Evolutionary conservation across 225 moss, liverwort and hornwort genomes (phyloP).

Genomic region (Bryoerythrophyllum caledonicum): DNA sequence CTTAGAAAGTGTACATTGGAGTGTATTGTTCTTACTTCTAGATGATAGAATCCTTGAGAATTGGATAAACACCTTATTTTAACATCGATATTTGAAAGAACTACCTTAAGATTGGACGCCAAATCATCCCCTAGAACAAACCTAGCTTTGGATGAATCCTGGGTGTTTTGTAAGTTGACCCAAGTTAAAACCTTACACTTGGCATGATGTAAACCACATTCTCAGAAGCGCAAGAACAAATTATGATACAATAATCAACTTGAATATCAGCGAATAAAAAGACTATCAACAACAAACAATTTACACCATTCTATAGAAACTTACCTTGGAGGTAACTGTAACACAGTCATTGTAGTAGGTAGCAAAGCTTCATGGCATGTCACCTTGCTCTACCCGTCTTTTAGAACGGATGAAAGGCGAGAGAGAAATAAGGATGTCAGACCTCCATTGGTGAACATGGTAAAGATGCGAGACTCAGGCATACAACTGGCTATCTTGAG

Average conservation of each 20-base stretch:
- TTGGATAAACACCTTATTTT: too few species aligned
- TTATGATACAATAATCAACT: not conserved
- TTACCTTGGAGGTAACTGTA: constrained; percentile 60
- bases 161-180: too few species aligned
- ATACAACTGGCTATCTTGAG: constrained; percentile 15
- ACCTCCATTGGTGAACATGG: constrained; percentile 20
- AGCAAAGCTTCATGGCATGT: constrained; percentile 37
- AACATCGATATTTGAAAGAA: too few species aligned
- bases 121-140: too few species aligned
- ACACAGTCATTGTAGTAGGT: constrained; percentile 41
- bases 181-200: too few species aligned
- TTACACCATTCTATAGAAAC: constrained; percentile 16
- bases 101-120: too few species aligned
- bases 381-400: constrained; percentile 55
- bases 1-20: too few species aligned
- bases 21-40: too few species aligned
- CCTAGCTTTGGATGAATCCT: too few species aligned
- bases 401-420: constrained; percentile 43
- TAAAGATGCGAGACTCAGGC: constrained; percentile 23
- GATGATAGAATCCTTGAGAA: too few species aligned
- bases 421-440: constrained; percentile 34
- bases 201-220: constrained; percentile 13
- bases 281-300: not conserved
- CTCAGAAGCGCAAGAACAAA: constrained; percentile 24
- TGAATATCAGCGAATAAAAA: not conserved